phyloP scores from a whole-genome alignment of 192 early-diverging fungal species.

The Coemansia sp. region DNA sequence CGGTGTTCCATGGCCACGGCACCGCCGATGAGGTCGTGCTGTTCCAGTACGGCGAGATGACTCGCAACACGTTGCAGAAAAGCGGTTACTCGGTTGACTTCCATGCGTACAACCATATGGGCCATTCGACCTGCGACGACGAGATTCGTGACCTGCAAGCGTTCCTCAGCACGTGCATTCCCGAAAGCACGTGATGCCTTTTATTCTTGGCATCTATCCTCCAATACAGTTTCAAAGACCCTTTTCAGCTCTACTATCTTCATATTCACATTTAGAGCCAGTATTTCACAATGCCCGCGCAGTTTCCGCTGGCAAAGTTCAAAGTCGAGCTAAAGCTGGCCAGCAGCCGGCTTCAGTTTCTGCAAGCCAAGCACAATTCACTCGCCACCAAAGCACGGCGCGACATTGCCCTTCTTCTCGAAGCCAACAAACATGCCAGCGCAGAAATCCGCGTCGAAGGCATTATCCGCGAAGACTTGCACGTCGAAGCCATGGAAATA shows the following conservation, averaged over 20 bases:
- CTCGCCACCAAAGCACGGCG: constrained; percentile 70
- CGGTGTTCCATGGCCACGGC: constrained; percentile 87
- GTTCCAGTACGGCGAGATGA: constrained; percentile 70
- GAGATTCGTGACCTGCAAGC: constrained; percentile 69
- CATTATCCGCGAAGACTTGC: constrained; percentile 93
- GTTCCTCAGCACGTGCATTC: constrained; percentile 63
- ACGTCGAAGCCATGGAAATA: constrained; percentile 91
- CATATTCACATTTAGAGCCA: not conserved
- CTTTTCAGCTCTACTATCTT: not conserved
- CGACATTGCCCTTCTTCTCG: constrained; percentile 80
- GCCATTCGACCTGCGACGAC: constrained; percentile 64
- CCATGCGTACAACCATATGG: constrained; percentile 78
- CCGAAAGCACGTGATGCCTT: constrained; percentile 13
- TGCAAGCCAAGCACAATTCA: constrained; percentile 83
- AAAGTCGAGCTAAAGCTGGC: constrained; percentile 91
- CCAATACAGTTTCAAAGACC: not conserved
- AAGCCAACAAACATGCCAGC: constrained; percentile 80
- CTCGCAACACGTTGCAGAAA: constrained; percentile 60
- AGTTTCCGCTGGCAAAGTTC: constrained; percentile 39
- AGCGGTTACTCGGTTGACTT: constrained; percentile 68
- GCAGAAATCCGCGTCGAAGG: constrained; percentile 86
- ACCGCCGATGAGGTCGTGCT: constrained; percentile 70
- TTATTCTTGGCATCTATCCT: too few relatives aligned
- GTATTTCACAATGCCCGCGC: not conserved
- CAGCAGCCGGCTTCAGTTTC: constrained; percentile 81